A percentile compares a stretch with the other conserved stretches of the same genome.
These are phyloP conservation scores for Corniculantispora saksenae DNA, from an alignment of 2,329 filamentous ascomycete genomes.

Conservation along the genomic window DNA sequence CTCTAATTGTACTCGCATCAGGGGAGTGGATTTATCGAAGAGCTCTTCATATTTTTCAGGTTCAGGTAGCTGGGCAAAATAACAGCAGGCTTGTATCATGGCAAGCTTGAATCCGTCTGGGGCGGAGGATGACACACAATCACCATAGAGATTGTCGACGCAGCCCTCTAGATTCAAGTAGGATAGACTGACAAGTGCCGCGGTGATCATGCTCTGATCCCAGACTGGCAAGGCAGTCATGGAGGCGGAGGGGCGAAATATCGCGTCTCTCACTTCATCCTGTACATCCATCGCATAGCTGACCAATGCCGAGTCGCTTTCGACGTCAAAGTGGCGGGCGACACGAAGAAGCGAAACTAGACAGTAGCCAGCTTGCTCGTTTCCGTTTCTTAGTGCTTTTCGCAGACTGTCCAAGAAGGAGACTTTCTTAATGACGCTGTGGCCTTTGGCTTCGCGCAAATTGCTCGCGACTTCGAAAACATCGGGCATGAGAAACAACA, in stretches of 20 bases:
- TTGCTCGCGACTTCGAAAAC: constrained; percentile 71
- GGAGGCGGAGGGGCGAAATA: constrained; percentile 57
- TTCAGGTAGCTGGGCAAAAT: constrained; percentile 58
- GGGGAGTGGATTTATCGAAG: constrained; percentile 56
- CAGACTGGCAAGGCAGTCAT: constrained; percentile 52
- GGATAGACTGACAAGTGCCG: constrained; percentile 64
- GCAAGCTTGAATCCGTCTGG: constrained; percentile 64
- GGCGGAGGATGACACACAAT: constrained; percentile 57
- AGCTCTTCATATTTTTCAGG: constrained; percentile 54
- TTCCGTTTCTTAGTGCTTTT: constrained; percentile 64
- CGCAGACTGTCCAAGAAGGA: constrained; percentile 63
- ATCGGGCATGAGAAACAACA: constrained; percentile 66
- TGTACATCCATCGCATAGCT: constrained; percentile 71
- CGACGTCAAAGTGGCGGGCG: constrained; percentile 63
- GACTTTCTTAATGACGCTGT: constrained; percentile 65
- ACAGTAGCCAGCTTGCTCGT: constrained; percentile 68
- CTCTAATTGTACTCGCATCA: constrained; percentile 58
- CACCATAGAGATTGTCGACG: constrained; percentile 56
- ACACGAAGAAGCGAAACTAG: constrained; percentile 63
- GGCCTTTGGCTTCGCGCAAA: constrained; percentile 63
- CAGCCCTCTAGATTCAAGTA: constrained; percentile 62
- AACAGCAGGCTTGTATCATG: constrained; percentile 61
- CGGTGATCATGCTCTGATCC: constrained; percentile 66
- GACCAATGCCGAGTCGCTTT: constrained; percentile 63
- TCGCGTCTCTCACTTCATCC: constrained; percentile 66